Evolutionary conservation across 176 grass and related monocot genomes (phyloP), one percentile per base, ranked within the genome.

Genomic region (Secale cereale): DNA sequence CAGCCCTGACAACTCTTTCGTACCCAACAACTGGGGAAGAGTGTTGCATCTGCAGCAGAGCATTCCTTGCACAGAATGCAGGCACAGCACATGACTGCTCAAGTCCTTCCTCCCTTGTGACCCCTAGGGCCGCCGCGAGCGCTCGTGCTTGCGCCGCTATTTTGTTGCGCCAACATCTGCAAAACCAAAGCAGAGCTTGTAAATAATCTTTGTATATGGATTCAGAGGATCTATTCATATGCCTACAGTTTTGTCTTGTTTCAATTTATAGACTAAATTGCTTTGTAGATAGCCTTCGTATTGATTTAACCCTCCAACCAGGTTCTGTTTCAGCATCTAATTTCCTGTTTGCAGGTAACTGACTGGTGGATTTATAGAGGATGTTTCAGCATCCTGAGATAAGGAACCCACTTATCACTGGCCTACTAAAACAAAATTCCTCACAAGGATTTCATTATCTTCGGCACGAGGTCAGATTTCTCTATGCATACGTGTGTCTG

Each of bases 101-200:
- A 83, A 23, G 62, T 78, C 50, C 25, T 30, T 29, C 28, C 41
- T 57, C 71, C 30, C 11, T 75, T 76, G 22, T 48, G 46, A 31
- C 59, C 54, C 35, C 48, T 59, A 30, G 75, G 15, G 29, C 45
- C 35, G 20, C 17, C 56, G 59, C 75, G 40, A 19, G 36, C 46
- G 17, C 75, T 54, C 23, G 74, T 75, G 33, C 88, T 87, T 45
- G 36, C 60, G 12, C 80, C 17, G 27, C 50, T 64, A 25, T 39
- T 87, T 60, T 83, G 32, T 74, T 83, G 79, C 3, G 68, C 76
- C 28, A 74, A 64, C 75, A 68, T 76, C 89, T 90, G 80, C 89
- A 86, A 40, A 36, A 90, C 32, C 8, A 48, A 67, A 66, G 22
- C 7, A 78, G 59, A 41, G 4, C 39, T 43, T 48, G 5, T 10